A percentile compares a stretch with the other conserved stretches of the same genome.
These are phyloP conservation scores for Trichoderma hamatum DNA, from an alignment of 2,329 filamentous ascomycete genomes.

Conservation along the genomic window DNA sequence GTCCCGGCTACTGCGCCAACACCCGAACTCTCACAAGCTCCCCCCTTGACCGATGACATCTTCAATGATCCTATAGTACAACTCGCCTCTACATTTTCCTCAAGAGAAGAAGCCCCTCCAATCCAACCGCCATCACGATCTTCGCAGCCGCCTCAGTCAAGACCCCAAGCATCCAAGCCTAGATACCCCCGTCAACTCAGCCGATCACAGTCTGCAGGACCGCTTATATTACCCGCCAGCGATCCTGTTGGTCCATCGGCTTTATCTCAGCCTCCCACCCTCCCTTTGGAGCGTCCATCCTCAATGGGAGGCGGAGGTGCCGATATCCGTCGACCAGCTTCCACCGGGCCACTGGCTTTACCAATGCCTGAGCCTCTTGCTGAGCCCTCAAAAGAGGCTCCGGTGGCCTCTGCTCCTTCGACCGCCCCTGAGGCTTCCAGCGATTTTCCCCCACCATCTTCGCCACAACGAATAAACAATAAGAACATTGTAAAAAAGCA, in stretches of 20 bases:
- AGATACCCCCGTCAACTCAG: conserved; percentile 36
- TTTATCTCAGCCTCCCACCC: conserved; percentile 40
- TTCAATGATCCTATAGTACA: conserved; percentile 24
- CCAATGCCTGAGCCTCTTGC: conserved; percentile 43
- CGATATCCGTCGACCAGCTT: conserved; percentile 46
- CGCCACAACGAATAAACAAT: conserved; percentile 59
- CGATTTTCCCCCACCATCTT: conserved; percentile 46
- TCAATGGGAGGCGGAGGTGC: conserved; percentile 45
- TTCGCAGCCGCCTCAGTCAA: conserved; percentile 9
- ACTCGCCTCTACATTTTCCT: conserved; percentile 25
- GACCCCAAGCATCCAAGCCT: conserved; percentile 25
- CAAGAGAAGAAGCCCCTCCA: conserved; percentile 6
- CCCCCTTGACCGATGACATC: conserved; percentile 21
- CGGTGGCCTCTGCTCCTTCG: neutral
- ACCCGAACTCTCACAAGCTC: conserved; percentile 25
- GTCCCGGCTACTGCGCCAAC: conserved; percentile 25
- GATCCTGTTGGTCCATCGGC: conserved; percentile 52
- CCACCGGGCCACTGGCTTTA: conserved; percentile 39
- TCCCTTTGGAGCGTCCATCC: conserved; percentile 29
- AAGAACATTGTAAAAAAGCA: conserved; percentile 68
- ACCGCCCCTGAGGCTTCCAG: conserved; percentile 47
- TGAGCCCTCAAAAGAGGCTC: conserved; percentile 21
- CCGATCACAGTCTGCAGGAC: conserved; percentile 45
- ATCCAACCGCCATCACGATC: conserved; percentile 7
- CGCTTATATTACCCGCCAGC: conserved; percentile 49